Percentiles rank a stretch among this genome's conserved stretches.
Conservation (phyloP, 768 basidiomycete species). For the Auricularia auricula-judae region DNA sequence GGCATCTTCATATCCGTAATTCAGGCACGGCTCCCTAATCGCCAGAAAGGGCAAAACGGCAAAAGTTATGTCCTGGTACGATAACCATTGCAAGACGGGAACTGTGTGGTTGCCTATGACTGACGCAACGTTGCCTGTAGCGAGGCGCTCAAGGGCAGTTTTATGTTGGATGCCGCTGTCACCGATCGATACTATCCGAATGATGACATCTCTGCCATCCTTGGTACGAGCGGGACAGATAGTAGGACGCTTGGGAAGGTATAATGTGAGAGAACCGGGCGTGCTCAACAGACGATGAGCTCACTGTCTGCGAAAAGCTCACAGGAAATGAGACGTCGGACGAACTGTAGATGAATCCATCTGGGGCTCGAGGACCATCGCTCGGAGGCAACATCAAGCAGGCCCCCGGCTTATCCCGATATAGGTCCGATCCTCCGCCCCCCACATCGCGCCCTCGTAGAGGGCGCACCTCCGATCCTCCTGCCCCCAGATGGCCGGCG, state of each 20-base stretch:
- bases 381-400: neutral
- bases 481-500: too few species aligned
- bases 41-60: neutral
- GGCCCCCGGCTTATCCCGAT: too few species aligned
- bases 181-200: neutral
- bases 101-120: neutral
- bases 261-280: neutral
- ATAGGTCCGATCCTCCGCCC: too few species aligned
- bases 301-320: neutral
- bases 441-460: too few species aligned
- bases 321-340: neutral
- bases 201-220: neutral
- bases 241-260: neutral
- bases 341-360: neutral
- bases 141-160: neutral
- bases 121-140: neutral
- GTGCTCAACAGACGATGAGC: neutral
- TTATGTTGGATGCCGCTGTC: neutral
- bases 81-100: neutral
- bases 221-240: neutral
- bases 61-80: neutral
- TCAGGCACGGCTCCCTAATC: neutral
- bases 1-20: neutral
- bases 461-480: too few species aligned
- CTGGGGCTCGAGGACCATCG: neutral